A percentile compares a stretch with the other conserved stretches of the same genome.
Conservation (phyloP, 768 basidiomycete species). For the Amanita jacksonii region DNA sequence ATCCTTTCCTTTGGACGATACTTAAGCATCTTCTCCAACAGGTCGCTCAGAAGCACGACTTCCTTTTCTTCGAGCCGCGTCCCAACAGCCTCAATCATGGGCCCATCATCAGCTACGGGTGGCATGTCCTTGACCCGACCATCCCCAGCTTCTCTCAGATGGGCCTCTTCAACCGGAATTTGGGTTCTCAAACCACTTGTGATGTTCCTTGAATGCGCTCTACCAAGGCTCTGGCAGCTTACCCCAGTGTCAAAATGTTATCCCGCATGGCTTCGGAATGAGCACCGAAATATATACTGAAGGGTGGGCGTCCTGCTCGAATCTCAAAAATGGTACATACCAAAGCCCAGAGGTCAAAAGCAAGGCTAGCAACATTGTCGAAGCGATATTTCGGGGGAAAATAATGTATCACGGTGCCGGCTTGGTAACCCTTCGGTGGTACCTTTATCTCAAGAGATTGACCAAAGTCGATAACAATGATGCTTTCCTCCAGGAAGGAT, state of each 20-base stretch:
- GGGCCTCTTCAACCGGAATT: background rate
- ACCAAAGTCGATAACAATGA: constrained; percentile 1
- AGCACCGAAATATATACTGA: background rate
- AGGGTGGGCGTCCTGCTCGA: background rate
- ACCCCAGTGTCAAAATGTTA: background rate
- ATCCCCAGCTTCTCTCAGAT: background rate
- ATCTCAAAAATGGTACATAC: constrained; percentile 1
- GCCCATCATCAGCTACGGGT: background rate
- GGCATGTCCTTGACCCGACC: background rate
- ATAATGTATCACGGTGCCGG: background rate
- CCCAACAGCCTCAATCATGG: constrained; percentile 2
- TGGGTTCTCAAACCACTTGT: background rate
- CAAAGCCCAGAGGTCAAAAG: constrained; percentile 1
- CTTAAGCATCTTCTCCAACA: constrained; percentile 3
- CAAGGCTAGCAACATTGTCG: background rate
- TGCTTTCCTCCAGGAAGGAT: background rate
- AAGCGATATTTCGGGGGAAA: background rate
- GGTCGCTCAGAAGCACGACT: background rate
- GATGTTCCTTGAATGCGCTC: background rate
- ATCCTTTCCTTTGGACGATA: constrained; percentile 2
- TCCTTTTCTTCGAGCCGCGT: background rate
- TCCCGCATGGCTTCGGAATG: background rate
- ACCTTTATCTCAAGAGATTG: background rate
- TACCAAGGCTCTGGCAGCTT: constrained; percentile 3
- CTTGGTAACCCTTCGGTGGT: background rate